These are phyloP conservation scores for Penicillium thymicola DNA, from an alignment of 2,329 filamentous ascomycete species.

Conservation along the genomic window DNA sequence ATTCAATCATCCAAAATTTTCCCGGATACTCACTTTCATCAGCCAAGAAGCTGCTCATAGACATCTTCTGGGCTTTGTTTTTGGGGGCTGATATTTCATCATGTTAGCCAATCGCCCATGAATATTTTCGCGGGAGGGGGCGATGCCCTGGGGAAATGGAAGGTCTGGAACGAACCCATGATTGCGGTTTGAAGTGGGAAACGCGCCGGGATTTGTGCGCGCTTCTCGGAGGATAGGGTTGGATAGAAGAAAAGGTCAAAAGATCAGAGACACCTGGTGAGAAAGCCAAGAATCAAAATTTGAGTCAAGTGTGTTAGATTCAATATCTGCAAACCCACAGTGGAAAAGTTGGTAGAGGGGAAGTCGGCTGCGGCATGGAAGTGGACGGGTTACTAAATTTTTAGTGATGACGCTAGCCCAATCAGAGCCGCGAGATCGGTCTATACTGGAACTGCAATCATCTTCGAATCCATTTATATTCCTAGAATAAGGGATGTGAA, in stretches of 20 bases:
- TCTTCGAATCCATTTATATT: not conserved
- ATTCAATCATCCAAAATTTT: not conserved
- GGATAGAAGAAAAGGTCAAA: conserved; percentile 18
- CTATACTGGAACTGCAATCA: conserved; percentile 3
- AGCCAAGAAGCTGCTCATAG: conserved; percentile 90
- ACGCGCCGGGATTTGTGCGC: conserved; percentile 43
- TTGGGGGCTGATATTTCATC: conserved; percentile 59
- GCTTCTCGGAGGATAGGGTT: conserved; percentile 32
- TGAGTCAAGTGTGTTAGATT: conserved; percentile 20
- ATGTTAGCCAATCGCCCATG: not conserved
- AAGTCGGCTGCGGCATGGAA: conserved; percentile 28
- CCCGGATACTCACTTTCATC: conserved; percentile 70
- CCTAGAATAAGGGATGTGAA: not conserved
- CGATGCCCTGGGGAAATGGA: not conserved
- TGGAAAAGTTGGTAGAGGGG: conserved; percentile 29
- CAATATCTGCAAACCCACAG: conserved; percentile 17
- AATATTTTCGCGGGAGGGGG: not conserved
- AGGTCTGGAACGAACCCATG: conserved; percentile 50
- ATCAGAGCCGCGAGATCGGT: conserved; percentile 31
- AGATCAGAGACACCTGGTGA: conserved; percentile 19
- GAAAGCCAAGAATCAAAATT: conserved; percentile 22
- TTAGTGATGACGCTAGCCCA: conserved; percentile 44
- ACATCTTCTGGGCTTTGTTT: conserved; percentile 94
- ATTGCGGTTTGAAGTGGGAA: conserved; percentile 52
- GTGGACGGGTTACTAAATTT: conserved; percentile 39